These are phyloP conservation scores for Reticulascus tulasneorum DNA, from an alignment of 2,329 filamentous ascomycete genomes.

Conservation along the genomic window DNA sequence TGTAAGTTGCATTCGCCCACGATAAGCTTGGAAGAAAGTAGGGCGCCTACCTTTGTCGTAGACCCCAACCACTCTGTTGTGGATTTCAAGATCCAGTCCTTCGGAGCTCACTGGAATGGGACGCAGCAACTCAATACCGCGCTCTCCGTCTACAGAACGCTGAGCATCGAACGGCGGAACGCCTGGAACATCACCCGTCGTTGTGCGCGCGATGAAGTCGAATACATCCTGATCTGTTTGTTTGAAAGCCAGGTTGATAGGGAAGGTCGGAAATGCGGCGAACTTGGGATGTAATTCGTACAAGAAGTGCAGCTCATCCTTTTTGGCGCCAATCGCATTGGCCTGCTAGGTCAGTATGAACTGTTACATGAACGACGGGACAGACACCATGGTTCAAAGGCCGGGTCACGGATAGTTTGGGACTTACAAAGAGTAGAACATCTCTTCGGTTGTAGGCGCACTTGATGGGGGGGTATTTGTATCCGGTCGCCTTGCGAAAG, in stretches of 20 bases:
- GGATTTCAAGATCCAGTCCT: slow-evolving; percentile 34
- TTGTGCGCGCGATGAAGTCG: slow-evolving; percentile 33
- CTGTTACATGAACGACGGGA: neutral
- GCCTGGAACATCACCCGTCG: slow-evolving; percentile 29
- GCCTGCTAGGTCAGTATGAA: slow-evolving; percentile 18
- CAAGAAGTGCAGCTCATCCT: slow-evolving; percentile 37
- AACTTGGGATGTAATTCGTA: slow-evolving; percentile 41
- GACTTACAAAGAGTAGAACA: slow-evolving; percentile 33
- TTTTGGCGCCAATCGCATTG: slow-evolving; percentile 33
- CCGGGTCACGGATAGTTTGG: neutral
- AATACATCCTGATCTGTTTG: slow-evolving; percentile 40
- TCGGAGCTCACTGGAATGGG: slow-evolving; percentile 30
- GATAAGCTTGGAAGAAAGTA: too few relatives aligned
- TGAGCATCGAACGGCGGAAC: slow-evolving; percentile 35
- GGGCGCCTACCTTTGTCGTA: slow-evolving; percentile 34
- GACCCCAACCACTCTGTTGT: slow-evolving; percentile 35
- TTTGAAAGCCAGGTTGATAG: slow-evolving; percentile 41
- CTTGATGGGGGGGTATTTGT: slow-evolving; percentile 31
- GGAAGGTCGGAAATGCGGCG: slow-evolving; percentile 42
- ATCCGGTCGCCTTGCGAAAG: slow-evolving; percentile 33
- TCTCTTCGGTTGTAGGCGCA: slow-evolving; percentile 39
- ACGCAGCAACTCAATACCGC: slow-evolving; percentile 32
- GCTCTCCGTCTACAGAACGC: slow-evolving; percentile 37
- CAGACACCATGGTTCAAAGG: neutral
- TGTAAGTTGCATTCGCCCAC: too few relatives aligned